phyloP scores from a whole-genome alignment of 2,329 filamentous ascomycete species.

The Phialophora macrospora region DNA sequence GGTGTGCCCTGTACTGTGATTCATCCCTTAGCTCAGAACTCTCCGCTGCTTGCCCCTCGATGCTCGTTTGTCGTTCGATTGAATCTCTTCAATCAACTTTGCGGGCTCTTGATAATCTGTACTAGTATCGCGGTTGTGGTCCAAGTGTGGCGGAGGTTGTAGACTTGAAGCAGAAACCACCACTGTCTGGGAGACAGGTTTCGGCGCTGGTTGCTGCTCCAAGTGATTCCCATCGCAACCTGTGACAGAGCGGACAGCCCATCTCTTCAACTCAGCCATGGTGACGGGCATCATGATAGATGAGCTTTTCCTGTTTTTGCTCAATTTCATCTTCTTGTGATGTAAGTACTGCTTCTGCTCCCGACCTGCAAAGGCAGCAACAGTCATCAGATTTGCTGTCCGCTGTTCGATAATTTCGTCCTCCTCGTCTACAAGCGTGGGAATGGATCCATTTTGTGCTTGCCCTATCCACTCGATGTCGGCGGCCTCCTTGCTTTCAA shows the following conservation, averaged over 20 bases:
- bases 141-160: not conserved
- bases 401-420: conserved; percentile 16
- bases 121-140: conserved; percentile 9
- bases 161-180: not conserved
- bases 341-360: conserved; percentile 12
- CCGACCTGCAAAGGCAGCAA: conserved; percentile 2
- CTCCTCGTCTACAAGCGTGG: conserved; percentile 6
- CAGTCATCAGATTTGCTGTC: conserved; percentile 8
- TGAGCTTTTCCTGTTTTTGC: conserved; percentile 12
- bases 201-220: not conserved
- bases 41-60: not conserved
- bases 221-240: conserved; percentile 4
- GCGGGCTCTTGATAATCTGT: conserved; percentile 22
- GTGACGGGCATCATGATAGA: conserved; percentile 13
- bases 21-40: not conserved
- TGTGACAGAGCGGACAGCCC: conserved; percentile 9
- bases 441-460: not conserved
- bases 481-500: conserved; percentile 7
- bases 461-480: not conserved
- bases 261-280: conserved; percentile 6
- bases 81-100: conserved; percentile 13
- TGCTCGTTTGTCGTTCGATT: not conserved
- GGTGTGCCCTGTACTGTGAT: not conserved
- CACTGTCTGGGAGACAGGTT: not conserved
- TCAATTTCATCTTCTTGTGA: conserved; percentile 6